phyloP scores from a whole-genome alignment of 2,329 filamentous ascomycete species.

The Endothia cerciana region DNA sequence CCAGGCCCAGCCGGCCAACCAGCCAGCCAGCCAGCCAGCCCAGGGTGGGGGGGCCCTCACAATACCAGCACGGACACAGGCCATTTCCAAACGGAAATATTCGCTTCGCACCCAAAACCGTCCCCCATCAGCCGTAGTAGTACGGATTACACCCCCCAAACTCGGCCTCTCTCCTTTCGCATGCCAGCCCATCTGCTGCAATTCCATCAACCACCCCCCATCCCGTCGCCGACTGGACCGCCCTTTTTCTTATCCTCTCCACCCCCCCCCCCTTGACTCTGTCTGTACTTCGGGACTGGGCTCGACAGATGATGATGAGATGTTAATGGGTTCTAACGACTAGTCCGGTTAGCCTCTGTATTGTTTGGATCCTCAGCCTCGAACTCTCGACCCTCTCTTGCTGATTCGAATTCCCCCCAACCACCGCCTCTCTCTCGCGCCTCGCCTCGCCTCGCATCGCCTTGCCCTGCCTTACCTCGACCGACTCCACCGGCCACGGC shows the following conservation, averaged over 20 bases:
- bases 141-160: neutral
- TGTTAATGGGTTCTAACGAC: constrained; percentile 25
- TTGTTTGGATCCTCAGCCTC: constrained; percentile 13
- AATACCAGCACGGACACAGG: neutral
- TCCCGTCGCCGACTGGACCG: neutral
- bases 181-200: constrained; percentile 3
- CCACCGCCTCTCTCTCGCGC: neutral
- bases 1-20: neutral
- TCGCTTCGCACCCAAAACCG: neutral
- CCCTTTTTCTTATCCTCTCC: neutral
- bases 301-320: constrained; percentile 23
- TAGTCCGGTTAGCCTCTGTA: constrained; percentile 22
- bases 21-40: neutral
- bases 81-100: neutral
- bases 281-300: neutral
- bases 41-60: neutral
- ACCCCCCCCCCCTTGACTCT: neutral
- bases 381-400: constrained; percentile 20
- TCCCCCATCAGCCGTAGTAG: neutral
- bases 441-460: neutral
- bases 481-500: constrained; percentile 6
- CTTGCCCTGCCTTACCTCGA: neutral
- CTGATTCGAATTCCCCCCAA: constrained; percentile 9
- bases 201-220: constrained; percentile 7
- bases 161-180: constrained; percentile 4